phyloP scores from a whole-genome alignment of 331 rosid genomes.

The Malus hybrid region DNA sequence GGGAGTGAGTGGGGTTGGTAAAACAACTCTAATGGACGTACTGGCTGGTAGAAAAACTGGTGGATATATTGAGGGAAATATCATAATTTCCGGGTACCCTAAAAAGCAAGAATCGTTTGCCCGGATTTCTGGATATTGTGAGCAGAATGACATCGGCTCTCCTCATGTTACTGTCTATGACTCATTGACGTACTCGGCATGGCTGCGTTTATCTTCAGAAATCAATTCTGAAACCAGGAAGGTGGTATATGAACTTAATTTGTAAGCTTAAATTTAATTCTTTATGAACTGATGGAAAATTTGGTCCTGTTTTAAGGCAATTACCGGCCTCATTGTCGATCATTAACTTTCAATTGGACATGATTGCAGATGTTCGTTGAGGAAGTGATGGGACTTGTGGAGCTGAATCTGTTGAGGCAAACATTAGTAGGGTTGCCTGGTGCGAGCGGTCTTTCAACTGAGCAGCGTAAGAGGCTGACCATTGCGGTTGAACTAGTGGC shows the following conservation, averaged over 20 bases:
- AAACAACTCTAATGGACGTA: slow-evolving; percentile 57
- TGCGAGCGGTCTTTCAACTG: slow-evolving; percentile 60
- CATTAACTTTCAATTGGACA: not conserved
- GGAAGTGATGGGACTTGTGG: slow-evolving; percentile 76
- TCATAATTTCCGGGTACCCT: slow-evolving; percentile 54
- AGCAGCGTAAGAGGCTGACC: slow-evolving; percentile 57
- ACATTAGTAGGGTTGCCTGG: slow-evolving; percentile 64
- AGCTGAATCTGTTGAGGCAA: slow-evolving; percentile 38
- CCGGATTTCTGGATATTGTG: slow-evolving; percentile 69
- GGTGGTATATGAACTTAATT: not conserved
- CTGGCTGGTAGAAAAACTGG: slow-evolving; percentile 74
- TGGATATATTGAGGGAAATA: slow-evolving; percentile 55
- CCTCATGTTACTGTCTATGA: slow-evolving; percentile 54
- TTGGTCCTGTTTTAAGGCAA: no score
- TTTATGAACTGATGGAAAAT: not conserved
- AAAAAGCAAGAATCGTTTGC: slow-evolving; percentile 79
- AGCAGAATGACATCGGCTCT: slow-evolving; percentile 72
- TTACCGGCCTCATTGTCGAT: no score
- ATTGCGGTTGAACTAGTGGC: slow-evolving; percentile 40
- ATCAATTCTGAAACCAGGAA: slow-evolving; percentile 19
- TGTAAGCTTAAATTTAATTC: not conserved
- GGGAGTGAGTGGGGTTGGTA: slow-evolving; percentile 77
- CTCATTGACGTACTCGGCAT: slow-evolving; percentile 32
- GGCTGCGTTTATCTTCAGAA: slow-evolving; percentile 25
- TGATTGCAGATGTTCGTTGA: slow-evolving; percentile 53